Evolutionary conservation across 176 grass and related monocot genomes (phyloP), one percentile per base, ranked within the genome.

Genomic region (Otatea glauca): DNA sequence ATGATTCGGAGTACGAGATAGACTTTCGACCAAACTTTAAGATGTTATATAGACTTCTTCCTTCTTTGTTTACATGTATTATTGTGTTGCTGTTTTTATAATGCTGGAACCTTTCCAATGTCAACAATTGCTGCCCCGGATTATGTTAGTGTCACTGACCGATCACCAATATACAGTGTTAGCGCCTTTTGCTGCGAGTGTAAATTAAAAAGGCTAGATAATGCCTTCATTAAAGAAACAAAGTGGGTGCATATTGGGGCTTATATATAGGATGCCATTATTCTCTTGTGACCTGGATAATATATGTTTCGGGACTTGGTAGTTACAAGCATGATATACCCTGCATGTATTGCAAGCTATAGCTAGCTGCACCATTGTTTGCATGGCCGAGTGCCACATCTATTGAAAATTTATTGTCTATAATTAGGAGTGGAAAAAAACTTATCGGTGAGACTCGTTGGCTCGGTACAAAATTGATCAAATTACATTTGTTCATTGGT

Each of bases 91-190:
- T 73, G 38, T 67, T 61, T 83, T 47, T 72, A 73, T 62, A 69
- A 74, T 74, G 59, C 8, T 53, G 59, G 53, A 78, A 16, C 74
- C 80, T 87, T 83, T 87, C 24, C 29, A 68, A 83, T 67, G 84
- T 90, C 88, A 90, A 87, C 84, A 87, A 87, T 83, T 90, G 88
- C 80, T 87, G 80, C 88, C 29, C 17, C 9, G 67, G 74, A 60
- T 79, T 87, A 79, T 74, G 67, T 72, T 82, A 81, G 17, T n/a
- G 67, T 47, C 39, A 64, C 44, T 41, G 24, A 47, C 45, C 58
- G 42, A 51, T 65, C 75, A 69, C 27, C 38, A 79, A 48, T 59
- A 6, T 15, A 7, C 25, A 5, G 56, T 37, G 21, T 12, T 10
- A 27, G 15, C 21, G 27, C 41, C 49, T 80, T 80, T 66, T 32